Evolutionary conservation across 345 rosid species (phyloP).

Genomic region (Pistacia vera): DNA sequence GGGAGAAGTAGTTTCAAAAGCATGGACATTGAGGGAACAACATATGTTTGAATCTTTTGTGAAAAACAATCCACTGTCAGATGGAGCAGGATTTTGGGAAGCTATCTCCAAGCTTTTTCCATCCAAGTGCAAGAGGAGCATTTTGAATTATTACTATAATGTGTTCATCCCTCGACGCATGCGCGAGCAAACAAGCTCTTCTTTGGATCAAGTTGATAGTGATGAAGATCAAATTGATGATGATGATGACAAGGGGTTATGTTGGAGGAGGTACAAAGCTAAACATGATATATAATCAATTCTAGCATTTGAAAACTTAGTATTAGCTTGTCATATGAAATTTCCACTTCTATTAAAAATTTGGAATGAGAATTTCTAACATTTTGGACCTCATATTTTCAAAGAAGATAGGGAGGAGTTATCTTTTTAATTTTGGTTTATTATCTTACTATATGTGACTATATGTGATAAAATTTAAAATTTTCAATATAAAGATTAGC

Average conservation of each 20-base stretch:
- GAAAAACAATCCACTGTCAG: constrained; percentile 27
- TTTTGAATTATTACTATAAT: constrained; percentile 45
- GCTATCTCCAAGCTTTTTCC: constrained; percentile 31
- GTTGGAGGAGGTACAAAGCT: neutral
- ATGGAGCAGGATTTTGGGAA: constrained; percentile 33
- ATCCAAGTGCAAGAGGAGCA: constrained; percentile 29
- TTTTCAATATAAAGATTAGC: too few relatives aligned
- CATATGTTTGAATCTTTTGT: constrained; percentile 30
- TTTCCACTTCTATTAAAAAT: neutral
- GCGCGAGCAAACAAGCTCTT: constrained; percentile 27
- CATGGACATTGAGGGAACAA: constrained; percentile 49
- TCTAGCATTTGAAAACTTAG: neutral
- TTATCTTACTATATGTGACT: neutral
- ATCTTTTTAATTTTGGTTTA: neutral
- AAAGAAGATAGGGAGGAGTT: neutral
- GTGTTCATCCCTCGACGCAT: constrained; percentile 41
- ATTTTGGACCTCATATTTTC: neutral
- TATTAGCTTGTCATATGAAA: neutral
- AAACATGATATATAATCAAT: neutral
- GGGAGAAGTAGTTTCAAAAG: constrained; percentile 35
- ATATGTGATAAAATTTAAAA: neutral
- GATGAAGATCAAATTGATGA: constrained; percentile 40
- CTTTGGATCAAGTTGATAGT: constrained; percentile 31
- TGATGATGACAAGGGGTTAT: neutral
- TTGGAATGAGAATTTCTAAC: neutral